phyloP scores from a whole-genome alignment of 1,139 yeast species.

The Hanseniaspora sp. region DNA sequence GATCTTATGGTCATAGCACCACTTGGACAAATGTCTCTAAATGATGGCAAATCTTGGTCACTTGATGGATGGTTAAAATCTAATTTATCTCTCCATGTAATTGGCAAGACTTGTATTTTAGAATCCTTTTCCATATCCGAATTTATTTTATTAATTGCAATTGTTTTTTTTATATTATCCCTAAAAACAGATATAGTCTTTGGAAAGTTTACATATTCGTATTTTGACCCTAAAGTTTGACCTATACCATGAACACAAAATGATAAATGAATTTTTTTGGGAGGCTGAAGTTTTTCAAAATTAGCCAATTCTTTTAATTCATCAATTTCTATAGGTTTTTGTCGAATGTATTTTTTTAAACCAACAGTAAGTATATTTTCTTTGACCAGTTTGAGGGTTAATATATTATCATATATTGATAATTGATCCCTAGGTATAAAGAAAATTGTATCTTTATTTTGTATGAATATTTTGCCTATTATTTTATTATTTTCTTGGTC shows the following conservation, averaged over 20 bases:
- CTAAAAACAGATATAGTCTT: slow-evolving; percentile 71
- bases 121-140: slow-evolving; percentile 33
- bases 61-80: slow-evolving; percentile 44
- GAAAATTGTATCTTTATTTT: slow-evolving; percentile 9
- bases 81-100: slow-evolving; percentile 64
- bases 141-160: slow-evolving; percentile 37
- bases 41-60: slow-evolving; percentile 41
- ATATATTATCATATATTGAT: slow-evolving; percentile 6
- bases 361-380: slow-evolving; percentile 10
- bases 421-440: slow-evolving; percentile 11
- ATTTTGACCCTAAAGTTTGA: slow-evolving; percentile 68
- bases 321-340: neutral
- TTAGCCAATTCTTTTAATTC: neutral
- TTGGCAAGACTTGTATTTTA: slow-evolving; percentile 64
- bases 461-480: slow-evolving; percentile 6
- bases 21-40: slow-evolving; percentile 66
- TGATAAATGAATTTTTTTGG: slow-evolving; percentile 43
- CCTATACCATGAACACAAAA: slow-evolving; percentile 92
- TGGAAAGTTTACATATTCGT: slow-evolving; percentile 74
- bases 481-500: neutral
- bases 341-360: slow-evolving; percentile 5
- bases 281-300: too few species aligned
- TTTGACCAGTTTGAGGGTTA: slow-evolving; percentile 4
- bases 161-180: slow-evolving; percentile 49
- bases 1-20: slow-evolving; percentile 69